A percentile compares a stretch with the other conserved stretches of the same genome.
Evolutionary conservation across 164 flowering plant genomes (phyloP).

Genomic region (Cinnamomum micranthum): DNA sequence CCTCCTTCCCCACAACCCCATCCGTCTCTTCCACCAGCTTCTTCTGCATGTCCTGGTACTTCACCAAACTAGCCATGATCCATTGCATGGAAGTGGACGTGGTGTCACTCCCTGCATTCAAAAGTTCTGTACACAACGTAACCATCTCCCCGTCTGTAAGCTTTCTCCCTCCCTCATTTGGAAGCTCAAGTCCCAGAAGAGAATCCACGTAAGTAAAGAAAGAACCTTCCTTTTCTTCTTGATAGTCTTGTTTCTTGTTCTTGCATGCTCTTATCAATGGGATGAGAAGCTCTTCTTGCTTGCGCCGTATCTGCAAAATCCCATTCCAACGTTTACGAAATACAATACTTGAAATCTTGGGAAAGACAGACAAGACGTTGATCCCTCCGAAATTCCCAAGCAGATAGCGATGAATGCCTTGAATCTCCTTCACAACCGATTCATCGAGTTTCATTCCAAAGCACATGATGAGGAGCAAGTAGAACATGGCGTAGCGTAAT

Average conservation of each 20-base stretch:
- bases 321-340: constrained; percentile 25
- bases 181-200: constrained; percentile 23
- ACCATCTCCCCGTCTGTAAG: constrained; percentile 18
- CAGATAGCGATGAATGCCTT: constrained; percentile 9
- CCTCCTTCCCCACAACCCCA: constrained; percentile 4
- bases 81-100: constrained; percentile 24
- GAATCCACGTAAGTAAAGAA: constrained; percentile 26
- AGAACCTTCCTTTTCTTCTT: background rate
- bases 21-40: constrained; percentile 32
- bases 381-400: constrained; percentile 2
- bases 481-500: constrained; percentile 18
- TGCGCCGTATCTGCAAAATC: constrained; percentile 6
- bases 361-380: constrained; percentile 20
- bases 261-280: constrained; percentile 17
- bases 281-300: constrained; percentile 11
- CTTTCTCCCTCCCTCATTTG: constrained; percentile 26
- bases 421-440: constrained; percentile 15
- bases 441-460: constrained; percentile 36
- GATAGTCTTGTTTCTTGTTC: constrained; percentile 5
- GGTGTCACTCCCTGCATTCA: constrained; percentile 29
- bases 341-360: constrained; percentile 26
- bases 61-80: constrained; percentile 44
- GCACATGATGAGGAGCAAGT: constrained; percentile 32
- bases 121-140: constrained; percentile 27
- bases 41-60: constrained; percentile 28